Conservation (phyloP, 2,329 filamentous ascomycete genomes). For the Emmonsiellopsis sp. region DNA sequence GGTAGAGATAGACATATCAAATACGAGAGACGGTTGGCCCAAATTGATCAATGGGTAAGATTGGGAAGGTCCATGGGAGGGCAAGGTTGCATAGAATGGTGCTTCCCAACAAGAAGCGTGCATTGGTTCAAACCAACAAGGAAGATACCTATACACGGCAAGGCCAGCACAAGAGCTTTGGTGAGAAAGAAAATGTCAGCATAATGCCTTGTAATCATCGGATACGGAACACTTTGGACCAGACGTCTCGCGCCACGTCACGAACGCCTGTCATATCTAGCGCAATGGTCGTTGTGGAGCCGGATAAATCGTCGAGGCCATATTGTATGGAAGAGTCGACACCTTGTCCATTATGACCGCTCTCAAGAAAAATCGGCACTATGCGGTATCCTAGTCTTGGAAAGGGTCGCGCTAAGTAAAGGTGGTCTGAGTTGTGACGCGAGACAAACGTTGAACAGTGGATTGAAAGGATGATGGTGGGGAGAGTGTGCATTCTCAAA, state of each 20-base stretch:
- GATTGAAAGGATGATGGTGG: not conserved
- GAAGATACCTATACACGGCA: not conserved
- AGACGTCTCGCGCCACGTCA: constrained; percentile 14
- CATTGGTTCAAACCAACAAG: not conserved
- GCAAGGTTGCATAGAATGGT: not conserved
- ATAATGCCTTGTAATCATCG: not conserved
- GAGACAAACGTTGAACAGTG: not conserved
- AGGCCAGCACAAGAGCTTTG: not conserved
- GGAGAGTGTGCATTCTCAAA: not conserved
- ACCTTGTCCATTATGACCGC: not conserved
- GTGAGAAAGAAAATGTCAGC: not conserved
- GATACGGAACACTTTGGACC: constrained; percentile 2
- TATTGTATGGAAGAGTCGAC: constrained; percentile 1
- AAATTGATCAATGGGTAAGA: not conserved
- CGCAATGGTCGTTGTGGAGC: constrained; percentile 1
- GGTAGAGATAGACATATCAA: not conserved
- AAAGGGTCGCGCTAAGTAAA: not conserved
- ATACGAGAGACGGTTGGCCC: not conserved
- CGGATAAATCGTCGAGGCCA: constrained; percentile 5
- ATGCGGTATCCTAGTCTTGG: not conserved
- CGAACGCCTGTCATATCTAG: constrained; percentile 5
- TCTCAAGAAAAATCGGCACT: not conserved
- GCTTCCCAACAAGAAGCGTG: not conserved
- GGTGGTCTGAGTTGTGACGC: not conserved
- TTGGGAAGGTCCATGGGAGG: not conserved